Conservation (phyloP, 2,329 filamentous ascomycete species). For the Mycosphaerelloides madeirae region DNA sequence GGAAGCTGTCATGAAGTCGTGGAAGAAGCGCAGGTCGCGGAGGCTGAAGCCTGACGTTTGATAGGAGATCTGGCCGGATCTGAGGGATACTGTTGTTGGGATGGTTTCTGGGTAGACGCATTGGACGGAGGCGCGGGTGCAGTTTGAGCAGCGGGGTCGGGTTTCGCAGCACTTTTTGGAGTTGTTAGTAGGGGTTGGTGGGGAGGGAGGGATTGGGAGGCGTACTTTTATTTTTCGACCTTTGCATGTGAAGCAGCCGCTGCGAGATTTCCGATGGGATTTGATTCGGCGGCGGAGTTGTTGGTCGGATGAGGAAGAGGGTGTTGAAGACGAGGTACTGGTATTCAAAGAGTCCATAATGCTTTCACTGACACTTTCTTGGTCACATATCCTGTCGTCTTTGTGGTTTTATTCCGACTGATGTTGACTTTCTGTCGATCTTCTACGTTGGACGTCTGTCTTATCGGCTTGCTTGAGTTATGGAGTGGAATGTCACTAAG, state of each 20-base stretch:
- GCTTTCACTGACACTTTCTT: too few relatives aligned
- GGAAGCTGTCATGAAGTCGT: slow-evolving; percentile 1
- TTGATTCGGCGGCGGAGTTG: neutral
- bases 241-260: slow-evolving; percentile 1
- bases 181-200: too few relatives aligned
- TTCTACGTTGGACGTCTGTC: too few relatives aligned
- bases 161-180: slow-evolving; percentile 1
- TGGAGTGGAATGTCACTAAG: too few relatives aligned
- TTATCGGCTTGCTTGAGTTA: too few relatives aligned
- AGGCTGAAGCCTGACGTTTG: neutral
- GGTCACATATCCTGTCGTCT: too few relatives aligned
- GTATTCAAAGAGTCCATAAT: too few relatives aligned
- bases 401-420: too few relatives aligned
- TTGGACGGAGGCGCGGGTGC: neutral
- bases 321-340: too few relatives aligned
- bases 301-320: too few relatives aligned
- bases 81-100: neutral
- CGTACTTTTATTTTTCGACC: neutral
- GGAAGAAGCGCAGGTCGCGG: neutral
- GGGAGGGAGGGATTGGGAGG: too few relatives aligned
- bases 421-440: too few relatives aligned
- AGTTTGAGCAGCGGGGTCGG: neutral
- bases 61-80: neutral
- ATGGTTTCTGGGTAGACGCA: neutral
- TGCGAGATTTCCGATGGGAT: slow-evolving; percentile 1